phyloP scores from a whole-genome alignment of 768 basidiomycete genomes.

The Trametes cingulata region DNA sequence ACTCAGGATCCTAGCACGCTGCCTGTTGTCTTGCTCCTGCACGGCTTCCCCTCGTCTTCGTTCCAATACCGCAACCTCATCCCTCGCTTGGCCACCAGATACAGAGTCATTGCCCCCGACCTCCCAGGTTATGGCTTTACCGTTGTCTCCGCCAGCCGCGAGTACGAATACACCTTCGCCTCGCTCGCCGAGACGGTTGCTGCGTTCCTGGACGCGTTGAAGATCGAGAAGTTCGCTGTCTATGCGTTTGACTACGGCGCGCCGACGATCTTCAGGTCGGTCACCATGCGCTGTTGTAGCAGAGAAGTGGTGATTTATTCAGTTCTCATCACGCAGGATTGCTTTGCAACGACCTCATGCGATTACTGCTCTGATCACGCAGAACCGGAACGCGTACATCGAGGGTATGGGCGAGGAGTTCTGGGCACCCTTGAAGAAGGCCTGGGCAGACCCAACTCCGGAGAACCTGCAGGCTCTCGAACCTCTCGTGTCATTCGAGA shows the following conservation, averaged over 20 bases:
- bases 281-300: no score
- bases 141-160: slow-evolving; percentile 37
- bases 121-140: slow-evolving; percentile 55
- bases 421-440: slow-evolving; percentile 38
- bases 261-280: slow-evolving; percentile 35
- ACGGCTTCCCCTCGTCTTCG: slow-evolving; percentile 52
- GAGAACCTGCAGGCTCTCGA: slow-evolving; percentile 32
- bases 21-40: slow-evolving; percentile 45
- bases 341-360: slow-evolving; percentile 43
- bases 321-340: slow-evolving; percentile 29
- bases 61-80: slow-evolving; percentile 52
- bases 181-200: slow-evolving; percentile 41
- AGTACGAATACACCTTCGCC: slow-evolving; percentile 45
- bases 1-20: slow-evolving; percentile 9
- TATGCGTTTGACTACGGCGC: slow-evolving; percentile 56
- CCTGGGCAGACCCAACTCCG: slow-evolving; percentile 34
- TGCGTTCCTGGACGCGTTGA: slow-evolving; percentile 42
- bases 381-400: slow-evolving; percentile 51
- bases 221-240: slow-evolving; percentile 41
- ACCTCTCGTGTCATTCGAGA: slow-evolving; percentile 30
- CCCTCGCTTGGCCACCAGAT: slow-evolving; percentile 39
- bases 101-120: slow-evolving; percentile 52
- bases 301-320: not conserved
- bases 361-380: slow-evolving; percentile 46
- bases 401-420: slow-evolving; percentile 43